A percentile compares a stretch with the other conserved stretches of the same genome.
Conservation (phyloP, 78 protist genomes). For the Tieghemostelium lacteum region DNA sequence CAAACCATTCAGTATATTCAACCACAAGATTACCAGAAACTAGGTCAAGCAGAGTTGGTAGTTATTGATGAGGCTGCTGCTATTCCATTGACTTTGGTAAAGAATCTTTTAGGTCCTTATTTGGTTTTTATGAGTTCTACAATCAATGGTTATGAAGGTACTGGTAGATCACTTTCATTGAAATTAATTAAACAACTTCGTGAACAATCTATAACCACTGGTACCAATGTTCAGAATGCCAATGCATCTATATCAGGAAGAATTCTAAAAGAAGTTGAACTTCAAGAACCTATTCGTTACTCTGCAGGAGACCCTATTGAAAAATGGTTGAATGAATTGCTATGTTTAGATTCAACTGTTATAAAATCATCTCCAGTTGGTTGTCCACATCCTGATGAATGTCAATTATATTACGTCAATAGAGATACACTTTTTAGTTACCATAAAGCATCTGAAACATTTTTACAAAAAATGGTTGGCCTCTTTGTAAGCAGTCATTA, state of each 20-base stretch:
- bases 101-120: slow-evolving; percentile 91
- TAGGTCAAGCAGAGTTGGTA: slow-evolving; percentile 94
- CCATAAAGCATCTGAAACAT: slow-evolving; percentile 94
- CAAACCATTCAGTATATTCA: slow-evolving; percentile 97
- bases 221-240: slow-evolving; percentile 1
- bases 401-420: slow-evolving; percentile 97
- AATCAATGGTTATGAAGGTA: slow-evolving; percentile 99
- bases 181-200: slow-evolving; percentile 97
- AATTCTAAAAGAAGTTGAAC: slow-evolving; percentile 89
- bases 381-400: slow-evolving; percentile 93
- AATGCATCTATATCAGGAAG: slow-evolving; percentile 18
- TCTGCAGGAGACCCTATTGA: slow-evolving; percentile 79
- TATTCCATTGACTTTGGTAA: slow-evolving; percentile 98
- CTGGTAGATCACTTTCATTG: slow-evolving; percentile 99
- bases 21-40: slow-evolving; percentile 88
- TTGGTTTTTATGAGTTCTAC: slow-evolving; percentile 95
- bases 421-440: slow-evolving; percentile 99
- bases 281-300: slow-evolving; percentile 98
- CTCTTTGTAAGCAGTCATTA: slow-evolving; percentile 99
- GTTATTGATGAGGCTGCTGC: slow-evolving; percentile 99
- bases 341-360: slow-evolving; percentile 94
- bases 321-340: slow-evolving; percentile 94
- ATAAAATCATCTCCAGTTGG: slow-evolving; percentile 1
- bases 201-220: slow-evolving; percentile 28
- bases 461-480: slow-evolving; percentile 95